Conservation (phyloP, 768 basidiomycete species). For the Serendipita indica region DNA sequence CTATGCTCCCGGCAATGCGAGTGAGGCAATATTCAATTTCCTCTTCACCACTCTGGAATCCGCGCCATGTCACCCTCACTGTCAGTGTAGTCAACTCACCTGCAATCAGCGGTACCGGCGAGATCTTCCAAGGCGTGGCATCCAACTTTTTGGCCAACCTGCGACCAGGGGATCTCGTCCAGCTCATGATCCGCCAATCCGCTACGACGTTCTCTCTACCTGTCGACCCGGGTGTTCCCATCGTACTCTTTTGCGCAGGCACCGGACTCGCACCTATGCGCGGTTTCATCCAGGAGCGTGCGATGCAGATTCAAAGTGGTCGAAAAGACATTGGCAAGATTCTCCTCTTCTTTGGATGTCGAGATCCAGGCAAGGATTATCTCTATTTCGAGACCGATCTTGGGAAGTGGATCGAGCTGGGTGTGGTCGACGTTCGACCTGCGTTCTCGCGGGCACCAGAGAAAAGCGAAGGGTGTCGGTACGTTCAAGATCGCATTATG, state of each 20-base stretch:
- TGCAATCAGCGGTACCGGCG: conserved; percentile 22
- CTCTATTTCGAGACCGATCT: conserved; percentile 32
- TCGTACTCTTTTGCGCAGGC: conserved; percentile 34
- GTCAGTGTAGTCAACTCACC: conserved; percentile 31
- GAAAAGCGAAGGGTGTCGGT: conserved; percentile 23
- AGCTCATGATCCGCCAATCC: conserved; percentile 26
- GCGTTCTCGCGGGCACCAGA: conserved; percentile 26
- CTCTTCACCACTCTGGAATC: conserved; percentile 32
- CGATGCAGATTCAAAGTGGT: conserved; percentile 30
- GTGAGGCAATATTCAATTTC: conserved; percentile 39
- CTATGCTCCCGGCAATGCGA: conserved; percentile 34
- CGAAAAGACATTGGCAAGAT: conserved; percentile 26
- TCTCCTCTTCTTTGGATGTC: conserved; percentile 36
- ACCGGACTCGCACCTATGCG: conserved; percentile 37
- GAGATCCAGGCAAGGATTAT: conserved; percentile 28
- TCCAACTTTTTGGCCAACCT: conserved; percentile 32
- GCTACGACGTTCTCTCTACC: conserved; percentile 31
- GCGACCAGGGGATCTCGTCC: conserved; percentile 28
- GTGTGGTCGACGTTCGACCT: conserved; percentile 31
- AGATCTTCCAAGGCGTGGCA: conserved; percentile 32
- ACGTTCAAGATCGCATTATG: conserved; percentile 23
- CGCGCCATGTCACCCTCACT: conserved; percentile 30
- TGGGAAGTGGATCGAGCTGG: conserved; percentile 28
- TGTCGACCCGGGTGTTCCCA: conserved; percentile 24
- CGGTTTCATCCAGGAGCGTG: conserved; percentile 37